A percentile compares a stretch with the other conserved stretches of the same genome.
Evolutionary conservation across 2,329 filamentous ascomycete genomes (phyloP).

Genomic region (Microcyclosporella mali): DNA sequence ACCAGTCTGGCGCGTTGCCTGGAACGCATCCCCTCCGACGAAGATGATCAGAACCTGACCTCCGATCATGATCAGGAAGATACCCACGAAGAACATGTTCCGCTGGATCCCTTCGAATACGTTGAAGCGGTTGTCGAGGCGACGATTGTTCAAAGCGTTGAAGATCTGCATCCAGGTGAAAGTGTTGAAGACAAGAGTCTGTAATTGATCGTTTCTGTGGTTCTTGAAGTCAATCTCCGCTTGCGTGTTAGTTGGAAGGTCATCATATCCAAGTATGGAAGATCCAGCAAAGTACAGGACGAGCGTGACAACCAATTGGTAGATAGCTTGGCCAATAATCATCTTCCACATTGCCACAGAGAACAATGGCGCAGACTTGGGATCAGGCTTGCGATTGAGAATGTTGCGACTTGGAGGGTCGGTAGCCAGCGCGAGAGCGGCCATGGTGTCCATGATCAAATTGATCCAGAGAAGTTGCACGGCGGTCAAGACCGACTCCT

Average conservation of each 20-base stretch:
- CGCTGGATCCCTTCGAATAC: conserved; percentile 81
- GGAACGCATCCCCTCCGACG: conserved; percentile 75
- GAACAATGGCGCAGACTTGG: conserved; percentile 69
- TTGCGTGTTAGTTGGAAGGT: conserved; percentile 20
- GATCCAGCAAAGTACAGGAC: conserved; percentile 71
- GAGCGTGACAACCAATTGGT: conserved; percentile 74
- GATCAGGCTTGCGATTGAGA: conserved; percentile 70
- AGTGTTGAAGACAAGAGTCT: conserved; percentile 90
- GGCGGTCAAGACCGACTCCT: conserved; percentile 73
- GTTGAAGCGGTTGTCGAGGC: conserved; percentile 90
- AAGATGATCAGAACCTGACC: conserved; percentile 87
- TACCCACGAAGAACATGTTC: conserved; percentile 84
- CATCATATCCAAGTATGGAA: conserved; percentile 54
- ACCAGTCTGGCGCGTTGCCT: conserved; percentile 62
- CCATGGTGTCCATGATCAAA: conserved; percentile 94
- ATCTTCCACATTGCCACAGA: conserved; percentile 98
- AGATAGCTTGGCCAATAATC: conserved; percentile 89
- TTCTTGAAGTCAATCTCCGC: conserved; percentile 31
- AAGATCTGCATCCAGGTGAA: conserved; percentile 99
- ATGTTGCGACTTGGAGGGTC: conserved; percentile 81
- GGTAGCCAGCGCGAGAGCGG: conserved; percentile 79
- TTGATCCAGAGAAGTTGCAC: conserved; percentile 96
- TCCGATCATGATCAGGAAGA: conserved; percentile 80
- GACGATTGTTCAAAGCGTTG: conserved; percentile 95
- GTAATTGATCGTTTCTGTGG: conserved; percentile 49